Conservation (phyloP, 805 yeast species). For the Nakazawaea siamensis region DNA sequence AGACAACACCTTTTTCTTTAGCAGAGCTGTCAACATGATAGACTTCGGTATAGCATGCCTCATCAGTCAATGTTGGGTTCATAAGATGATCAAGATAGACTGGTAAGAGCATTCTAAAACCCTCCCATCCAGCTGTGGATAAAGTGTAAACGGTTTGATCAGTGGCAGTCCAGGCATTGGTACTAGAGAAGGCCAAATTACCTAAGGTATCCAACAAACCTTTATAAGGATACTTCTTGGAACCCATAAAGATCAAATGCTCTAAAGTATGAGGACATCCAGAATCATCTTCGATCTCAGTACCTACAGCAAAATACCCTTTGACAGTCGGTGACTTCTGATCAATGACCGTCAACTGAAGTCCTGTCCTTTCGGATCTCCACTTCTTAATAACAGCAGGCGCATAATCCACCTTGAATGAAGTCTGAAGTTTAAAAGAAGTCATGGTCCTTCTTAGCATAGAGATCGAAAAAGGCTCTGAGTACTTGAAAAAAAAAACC, state of each 20-base stretch:
- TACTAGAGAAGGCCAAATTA: slow-evolving; percentile 71
- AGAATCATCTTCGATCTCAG: slow-evolving; percentile 79
- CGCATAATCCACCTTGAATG: slow-evolving; percentile 66
- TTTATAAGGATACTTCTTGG: slow-evolving; percentile 80
- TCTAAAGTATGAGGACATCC: slow-evolving; percentile 96
- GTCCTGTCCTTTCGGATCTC: slow-evolving; percentile 72
- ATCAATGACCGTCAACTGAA: slow-evolving; percentile 68
- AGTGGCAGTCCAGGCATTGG: slow-evolving; percentile 96
- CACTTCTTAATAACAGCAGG: slow-evolving; percentile 68
- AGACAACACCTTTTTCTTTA: slow-evolving; percentile 93
- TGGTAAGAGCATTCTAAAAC: slow-evolving; percentile 77
- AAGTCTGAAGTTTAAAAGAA: slow-evolving; percentile 31
- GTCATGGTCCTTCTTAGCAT: slow-evolving; percentile 5
- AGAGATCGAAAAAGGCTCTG: too few relatives aligned
- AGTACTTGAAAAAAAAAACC: too few relatives aligned
- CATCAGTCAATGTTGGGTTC: slow-evolving; percentile 80
- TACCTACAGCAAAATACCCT: slow-evolving; percentile 95
- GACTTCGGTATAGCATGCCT: slow-evolving; percentile 89
- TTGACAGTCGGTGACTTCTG: slow-evolving; percentile 82
- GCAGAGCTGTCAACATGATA: slow-evolving; percentile 89
- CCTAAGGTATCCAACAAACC: slow-evolving; percentile 86
- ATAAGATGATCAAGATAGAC: slow-evolving; percentile 84
- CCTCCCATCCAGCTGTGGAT: slow-evolving; percentile 94
- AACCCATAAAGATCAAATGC: slow-evolving; percentile 92
- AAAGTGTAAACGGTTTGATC: slow-evolving; percentile 94